A percentile compares a stretch with the other conserved stretches of the same genome.
Evolutionary conservation across 371 early-diverging fungal genomes (phyloP).

Genomic region (Mucor ambiguus): DNA sequence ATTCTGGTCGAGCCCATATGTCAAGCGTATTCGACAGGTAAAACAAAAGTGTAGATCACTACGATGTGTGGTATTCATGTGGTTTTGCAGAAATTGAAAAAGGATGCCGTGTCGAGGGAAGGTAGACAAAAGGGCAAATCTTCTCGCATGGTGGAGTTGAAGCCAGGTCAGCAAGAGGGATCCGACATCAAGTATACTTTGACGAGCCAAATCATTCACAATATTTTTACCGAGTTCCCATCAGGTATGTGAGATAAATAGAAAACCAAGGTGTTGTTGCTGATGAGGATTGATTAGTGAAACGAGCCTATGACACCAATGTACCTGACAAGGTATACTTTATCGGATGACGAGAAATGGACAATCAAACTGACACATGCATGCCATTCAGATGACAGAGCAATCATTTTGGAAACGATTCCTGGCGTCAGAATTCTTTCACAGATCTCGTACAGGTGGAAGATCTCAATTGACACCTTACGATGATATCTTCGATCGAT

Average conservation of each 20-base stretch:
- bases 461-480: constrained; percentile 60
- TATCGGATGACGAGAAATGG: neutral
- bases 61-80: neutral
- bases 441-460: constrained; percentile 71
- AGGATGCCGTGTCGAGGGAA: constrained; percentile 68
- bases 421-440: constrained; percentile 85
- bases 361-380: neutral
- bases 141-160: constrained; percentile 79
- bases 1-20: constrained; percentile 87
- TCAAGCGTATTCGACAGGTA: constrained; percentile 49
- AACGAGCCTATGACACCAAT: constrained; percentile 80
- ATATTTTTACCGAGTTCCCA: constrained; percentile 90
- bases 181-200: constrained; percentile 85
- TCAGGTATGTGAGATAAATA: constrained; percentile 53
- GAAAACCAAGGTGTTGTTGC: neutral
- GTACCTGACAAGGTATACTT: constrained; percentile 77
- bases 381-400: constrained; percentile 60
- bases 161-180: constrained; percentile 79
- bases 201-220: constrained; percentile 87
- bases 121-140: constrained; percentile 85
- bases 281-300: constrained; percentile 48
- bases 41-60: neutral
- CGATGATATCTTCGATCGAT: constrained; percentile 86
- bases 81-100: constrained; percentile 60
- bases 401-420: constrained; percentile 90